Conservation (phyloP, 2,329 filamentous ascomycete species). For the Cytospora leucostoma region DNA sequence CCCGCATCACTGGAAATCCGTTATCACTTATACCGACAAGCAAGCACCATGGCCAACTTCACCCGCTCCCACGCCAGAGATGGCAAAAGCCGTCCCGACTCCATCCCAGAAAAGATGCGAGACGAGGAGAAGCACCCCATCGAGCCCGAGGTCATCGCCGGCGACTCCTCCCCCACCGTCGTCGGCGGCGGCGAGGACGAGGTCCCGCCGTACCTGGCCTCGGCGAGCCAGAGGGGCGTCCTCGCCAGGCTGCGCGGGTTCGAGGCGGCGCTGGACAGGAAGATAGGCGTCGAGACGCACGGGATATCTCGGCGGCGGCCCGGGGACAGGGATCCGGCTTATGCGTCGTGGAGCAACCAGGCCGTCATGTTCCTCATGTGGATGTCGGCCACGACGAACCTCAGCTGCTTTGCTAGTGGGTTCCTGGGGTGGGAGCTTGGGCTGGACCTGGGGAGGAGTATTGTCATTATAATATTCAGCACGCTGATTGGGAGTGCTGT, state of each 20-base stretch:
- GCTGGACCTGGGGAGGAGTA: conserved; percentile 45
- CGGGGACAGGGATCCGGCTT: conserved; percentile 44
- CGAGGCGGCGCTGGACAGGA: conserved; percentile 47
- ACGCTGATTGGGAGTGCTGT: conserved; percentile 47
- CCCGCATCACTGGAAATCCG: not conserved
- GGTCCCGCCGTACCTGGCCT: conserved; percentile 23
- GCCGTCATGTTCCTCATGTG: conserved; percentile 54
- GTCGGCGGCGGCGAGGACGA: conserved; percentile 15
- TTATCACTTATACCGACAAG: too few relatives aligned
- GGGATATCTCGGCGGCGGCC: conserved; percentile 48
- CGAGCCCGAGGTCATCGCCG: conserved; percentile 20
- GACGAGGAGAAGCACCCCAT: conserved; percentile 23
- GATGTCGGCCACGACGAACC: conserved; percentile 54
- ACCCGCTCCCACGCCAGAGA: not conserved
- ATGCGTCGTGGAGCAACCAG: conserved; percentile 42
- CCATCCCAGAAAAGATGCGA: conserved; percentile 12
- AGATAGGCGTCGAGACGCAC: conserved; percentile 51
- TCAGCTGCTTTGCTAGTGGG: conserved; percentile 52
- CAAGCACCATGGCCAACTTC: too few relatives aligned
- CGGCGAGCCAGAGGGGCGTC: conserved; percentile 33
- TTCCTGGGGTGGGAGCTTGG: conserved; percentile 54
- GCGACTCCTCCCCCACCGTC: conserved; percentile 7
- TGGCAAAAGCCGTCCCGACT: not conserved
- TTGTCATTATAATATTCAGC: conserved; percentile 48
- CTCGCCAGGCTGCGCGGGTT: conserved; percentile 42